Base-by-base conservation (phyloP, 1,139 yeast genomes). In the Hyphopichia burtonii region DNA sequence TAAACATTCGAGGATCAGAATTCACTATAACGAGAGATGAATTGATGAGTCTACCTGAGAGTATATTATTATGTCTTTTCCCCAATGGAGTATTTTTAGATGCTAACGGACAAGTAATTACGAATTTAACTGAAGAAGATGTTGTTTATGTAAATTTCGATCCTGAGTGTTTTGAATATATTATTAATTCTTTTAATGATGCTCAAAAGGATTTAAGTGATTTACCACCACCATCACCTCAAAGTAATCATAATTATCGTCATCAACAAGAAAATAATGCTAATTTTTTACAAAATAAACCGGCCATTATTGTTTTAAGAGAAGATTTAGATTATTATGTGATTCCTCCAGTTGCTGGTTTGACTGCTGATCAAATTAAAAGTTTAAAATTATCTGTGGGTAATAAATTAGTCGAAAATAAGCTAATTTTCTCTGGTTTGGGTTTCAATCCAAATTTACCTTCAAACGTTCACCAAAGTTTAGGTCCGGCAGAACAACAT, bases 251-350 rank as follows among this genome's bases (percentile, higher is more conserved):
- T 16, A 49, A 44, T 14, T 49, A 44, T 25, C 44, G 28, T 25
- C 43, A 44, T 22, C 59, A 51, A 36, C 64, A 65, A 27, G 74
- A 71, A 36, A 52, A 54, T 3, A 49, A 47, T 11, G 54, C 60
- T 14, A 63, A 82, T 41, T 80, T 88, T 3, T 69, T 91, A 47
- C 82, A 80, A 52, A 82, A 82, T 44, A 86, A 89, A 53, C 98
- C 99, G 0, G 89, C 96, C 0, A 85, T 94, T 37, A 90, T 94
- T 45, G 97, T 93, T 3, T 72, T 94, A 43, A 74, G 97, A 47
- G 99, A 94, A 62, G 99, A 94, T 61, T 73, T 94, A 51, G 99
- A 94, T 60, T 94, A 80, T 65, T 94, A 91, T 63, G 88, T 95
- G 45, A 82, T 93, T 22, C 96, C 97, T 0, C 89, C 91, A 2